Base-by-base conservation (phyloP, 257 asterid genomes). In the Buddleja alternifolia region DNA sequence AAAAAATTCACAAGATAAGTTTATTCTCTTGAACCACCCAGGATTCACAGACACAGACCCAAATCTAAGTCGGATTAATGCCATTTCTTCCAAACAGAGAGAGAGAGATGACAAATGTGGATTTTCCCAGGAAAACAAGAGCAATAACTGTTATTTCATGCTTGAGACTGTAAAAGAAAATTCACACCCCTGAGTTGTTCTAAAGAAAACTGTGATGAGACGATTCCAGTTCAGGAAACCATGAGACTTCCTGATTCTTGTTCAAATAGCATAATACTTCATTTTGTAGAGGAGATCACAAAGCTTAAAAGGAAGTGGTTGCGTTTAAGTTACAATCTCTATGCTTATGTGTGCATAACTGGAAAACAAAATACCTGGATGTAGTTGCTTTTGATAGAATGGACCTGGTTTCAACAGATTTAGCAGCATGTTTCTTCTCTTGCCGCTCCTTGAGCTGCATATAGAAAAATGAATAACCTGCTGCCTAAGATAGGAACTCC, bases 391-490 rank as follows among this genome's bases (percentile, higher is more conserved):
- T 84, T 2, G 97, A 85, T 73, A 73, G 11, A 72, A 78, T 59
- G 11, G 97, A 90, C 76, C 47, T 79, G 68, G 75, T 77, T 42
- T 88, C 99, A 63, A 77, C 74, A 4, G 86, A 81, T 74, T 66
- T 78, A 6, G 81, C 82, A 66, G 80, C 73, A 23, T 64, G 80
- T 65, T 83, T 88, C 87, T 74, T 85, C 72, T 93, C 96, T 73
- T 77, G 84, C 63, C 96, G 86, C 70, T 87, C 96, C 47, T 87
- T 87, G 76, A 93, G 84, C 99, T 93, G 81, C 85, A 75, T 58
- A 47, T 58, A 60, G 55, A 51, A 73, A 58, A 64, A 73, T 23
- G 9, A 42, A 59, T 3, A 11, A 66, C 15, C 7, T 11, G 17
- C 7, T 11, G 17, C 32, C 40, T 12, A 59, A n/a, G 14, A 67